Evolutionary conservation across 768 basidiomycete species (phyloP), one percentile per base, ranked within the genome.

Genomic region (Peribolospora baueri): DNA sequence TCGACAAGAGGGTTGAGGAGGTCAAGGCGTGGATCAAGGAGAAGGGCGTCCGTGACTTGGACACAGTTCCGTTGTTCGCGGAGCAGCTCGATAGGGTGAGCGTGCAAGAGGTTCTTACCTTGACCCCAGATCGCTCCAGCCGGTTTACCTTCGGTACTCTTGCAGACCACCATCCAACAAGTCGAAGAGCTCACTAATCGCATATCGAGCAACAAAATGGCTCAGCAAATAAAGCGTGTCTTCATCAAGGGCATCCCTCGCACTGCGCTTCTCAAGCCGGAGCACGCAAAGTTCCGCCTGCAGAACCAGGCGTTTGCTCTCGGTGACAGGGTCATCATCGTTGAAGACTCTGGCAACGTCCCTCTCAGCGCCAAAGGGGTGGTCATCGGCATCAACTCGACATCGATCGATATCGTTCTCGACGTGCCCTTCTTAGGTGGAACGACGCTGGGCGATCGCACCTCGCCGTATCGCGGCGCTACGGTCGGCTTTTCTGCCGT

Each of bases 371-470:
- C 80, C 52, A 95, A 91, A 68, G 93, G 93, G 25, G 85, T 91
- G 11, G 88, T 97, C 37, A 76, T 97, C 53, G 85, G 90, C 10
- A 68, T 98, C 62, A 84, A 80, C 61, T 69, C 80, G 3, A 83
- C 81, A 64, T 77, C 81, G 3, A 82, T 97, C 75, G 93, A 97
- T 66, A 82, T 97, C 36, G 75, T 91, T 0, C 97, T 93, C 84
- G 93, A 98, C 66, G 80, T 82, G 36, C 75, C 86, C 1, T 97
- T 98, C 69, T 84, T 98, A 77, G 79, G 86, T 25, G 93, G 93
- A 5, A 74, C 75, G 3, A 93, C 84, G 0, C 70, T 97, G 8
- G 78, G 79, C 3, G 84, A 84, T 62, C 73, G 88, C 59, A 93
- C 90, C 68, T 87, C 87, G 0, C 76, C 79, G 57, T 95, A 93